phyloP scores from a whole-genome alignment of 2,329 filamentous ascomycete genomes.

The Colletotrichum trifolii region DNA sequence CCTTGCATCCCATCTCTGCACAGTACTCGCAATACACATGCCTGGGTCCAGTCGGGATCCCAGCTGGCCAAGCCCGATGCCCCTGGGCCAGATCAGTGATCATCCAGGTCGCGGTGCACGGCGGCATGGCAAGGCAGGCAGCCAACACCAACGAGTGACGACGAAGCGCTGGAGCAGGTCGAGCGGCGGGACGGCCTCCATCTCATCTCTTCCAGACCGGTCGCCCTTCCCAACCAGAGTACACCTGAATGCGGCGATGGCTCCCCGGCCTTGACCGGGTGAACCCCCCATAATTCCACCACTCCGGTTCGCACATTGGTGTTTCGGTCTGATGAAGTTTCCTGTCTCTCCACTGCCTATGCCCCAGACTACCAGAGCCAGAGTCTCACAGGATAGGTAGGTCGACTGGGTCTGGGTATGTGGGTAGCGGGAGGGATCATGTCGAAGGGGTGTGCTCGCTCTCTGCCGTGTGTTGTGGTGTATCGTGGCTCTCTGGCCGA shows the following conservation, averaged over 20 bases:
- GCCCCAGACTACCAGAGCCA: background rate
- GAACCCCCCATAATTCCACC: conserved; percentile 26
- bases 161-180: background rate
- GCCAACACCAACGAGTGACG: conserved; percentile 1
- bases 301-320: conserved; percentile 29
- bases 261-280: conserved; percentile 26
- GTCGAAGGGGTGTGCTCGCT: background rate
- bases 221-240: conserved; percentile 28
- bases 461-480: background rate
- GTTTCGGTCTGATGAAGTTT: conserved; percentile 33
- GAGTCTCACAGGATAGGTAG: too few relatives aligned
- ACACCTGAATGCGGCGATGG: conserved; percentile 16
- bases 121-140: background rate
- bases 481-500: background rate
- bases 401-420: too few relatives aligned
- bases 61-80: background rate
- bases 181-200: conserved; percentile 12
- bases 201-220: conserved; percentile 29
- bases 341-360: conserved; percentile 11
- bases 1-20: background rate
- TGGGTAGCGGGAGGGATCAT: too few relatives aligned
- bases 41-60: conserved; percentile 5
- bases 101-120: background rate
- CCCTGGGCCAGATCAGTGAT: conserved; percentile 23
- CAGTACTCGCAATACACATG: too few relatives aligned